These are phyloP conservation scores for Psidium friedrichsthalianum DNA, from an alignment of 345 rosid genomes.

Conservation along the genomic window DNA sequence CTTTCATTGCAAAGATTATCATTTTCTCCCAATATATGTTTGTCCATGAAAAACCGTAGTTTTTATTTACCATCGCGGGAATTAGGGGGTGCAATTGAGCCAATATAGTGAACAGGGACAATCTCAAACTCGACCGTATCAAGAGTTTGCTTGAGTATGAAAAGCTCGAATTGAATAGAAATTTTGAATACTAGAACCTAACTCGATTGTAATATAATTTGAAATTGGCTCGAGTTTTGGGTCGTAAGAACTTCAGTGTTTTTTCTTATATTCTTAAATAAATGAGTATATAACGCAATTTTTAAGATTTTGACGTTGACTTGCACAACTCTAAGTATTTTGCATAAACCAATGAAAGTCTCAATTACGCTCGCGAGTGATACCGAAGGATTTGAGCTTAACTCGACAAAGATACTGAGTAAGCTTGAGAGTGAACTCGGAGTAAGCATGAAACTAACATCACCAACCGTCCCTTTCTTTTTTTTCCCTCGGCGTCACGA, in stretches of 20 bases:
- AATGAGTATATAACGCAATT: fast-evolving
- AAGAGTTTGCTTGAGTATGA: not conserved
- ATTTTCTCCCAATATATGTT: not conserved
- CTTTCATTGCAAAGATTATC: too few species aligned
- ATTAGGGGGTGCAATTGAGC: not conserved
- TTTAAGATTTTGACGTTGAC: not conserved
- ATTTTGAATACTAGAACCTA: not conserved
- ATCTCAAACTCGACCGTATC: not conserved
- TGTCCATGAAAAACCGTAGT: not conserved
- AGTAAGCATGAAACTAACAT: too few species aligned
- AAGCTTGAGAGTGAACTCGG: too few species aligned
- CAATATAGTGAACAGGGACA: not conserved
- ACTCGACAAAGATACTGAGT: too few species aligned
- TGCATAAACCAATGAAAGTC: not conserved
- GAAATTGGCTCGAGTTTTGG: not conserved
- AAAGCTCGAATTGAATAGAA: not conserved
- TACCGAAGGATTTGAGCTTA: too few species aligned
- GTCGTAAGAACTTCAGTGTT: too few species aligned
- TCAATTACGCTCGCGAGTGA: not conserved
- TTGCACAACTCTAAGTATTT: not conserved
- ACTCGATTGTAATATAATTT: not conserved
- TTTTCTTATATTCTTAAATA: not conserved
- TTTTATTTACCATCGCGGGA: not conserved
- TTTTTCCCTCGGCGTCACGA: not conserved
- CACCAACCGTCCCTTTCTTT: too few species aligned